Conservation (phyloP, 768 basidiomycete genomes). For the Artomyces pyxidatus region DNA sequence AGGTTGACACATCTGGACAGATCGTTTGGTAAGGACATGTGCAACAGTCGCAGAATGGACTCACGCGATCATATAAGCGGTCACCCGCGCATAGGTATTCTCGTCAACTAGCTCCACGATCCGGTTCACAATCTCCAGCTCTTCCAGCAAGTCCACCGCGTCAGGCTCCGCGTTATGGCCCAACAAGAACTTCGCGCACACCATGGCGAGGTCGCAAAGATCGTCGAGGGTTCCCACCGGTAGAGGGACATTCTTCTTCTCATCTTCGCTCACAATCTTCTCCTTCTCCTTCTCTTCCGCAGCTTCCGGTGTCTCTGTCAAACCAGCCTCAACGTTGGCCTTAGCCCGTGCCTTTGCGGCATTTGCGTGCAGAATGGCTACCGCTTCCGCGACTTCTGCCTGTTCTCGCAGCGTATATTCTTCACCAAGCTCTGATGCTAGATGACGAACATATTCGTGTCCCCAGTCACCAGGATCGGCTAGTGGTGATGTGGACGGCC, state of each 20-base stretch:
- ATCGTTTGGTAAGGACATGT: background rate
- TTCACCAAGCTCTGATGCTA: conserved; percentile 93
- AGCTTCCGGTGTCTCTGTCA: conserved; percentile 8
- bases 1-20: conserved; percentile 75
- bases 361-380: conserved; percentile 10
- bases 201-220: conserved; percentile 64
- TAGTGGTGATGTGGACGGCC: conserved; percentile 55
- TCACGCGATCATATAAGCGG: conserved; percentile 92
- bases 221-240: conserved; percentile 60
- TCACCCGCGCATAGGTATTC: conserved; percentile 84
- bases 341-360: background rate
- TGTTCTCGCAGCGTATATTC: conserved; percentile 75
- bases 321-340: background rate
- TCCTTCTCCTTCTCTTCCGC: conserved; percentile 15
- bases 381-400: conserved; percentile 28
- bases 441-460: conserved; percentile 96
- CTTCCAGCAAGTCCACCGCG: conserved; percentile 91
- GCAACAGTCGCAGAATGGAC: conserved; percentile 18
- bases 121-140: conserved; percentile 81
- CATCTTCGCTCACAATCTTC: conserved; percentile 21
- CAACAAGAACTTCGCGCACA: conserved; percentile 85
- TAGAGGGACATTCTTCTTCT: conserved; percentile 23
- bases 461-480: conserved; percentile 96
- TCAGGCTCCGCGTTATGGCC: conserved; percentile 96
- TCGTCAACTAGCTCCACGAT: conserved; percentile 75